Evolutionary conservation across 805 yeast genomes (phyloP).

Genomic region (Metschnikowia cerradonensis): DNA sequence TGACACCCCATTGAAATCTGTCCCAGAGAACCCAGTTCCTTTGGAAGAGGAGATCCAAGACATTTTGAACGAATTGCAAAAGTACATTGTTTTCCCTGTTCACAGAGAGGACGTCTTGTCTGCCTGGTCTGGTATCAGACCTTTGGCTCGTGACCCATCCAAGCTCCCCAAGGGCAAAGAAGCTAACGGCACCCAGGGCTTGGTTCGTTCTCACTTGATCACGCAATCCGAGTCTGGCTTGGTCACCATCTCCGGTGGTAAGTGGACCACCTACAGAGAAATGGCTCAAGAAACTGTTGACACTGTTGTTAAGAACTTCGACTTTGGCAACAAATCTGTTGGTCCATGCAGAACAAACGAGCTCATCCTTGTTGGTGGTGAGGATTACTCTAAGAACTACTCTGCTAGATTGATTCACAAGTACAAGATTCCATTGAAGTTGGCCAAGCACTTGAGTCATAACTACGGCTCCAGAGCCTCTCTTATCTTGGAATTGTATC

Average conservation of each 20-base stretch:
- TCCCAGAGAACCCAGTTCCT: conserved; percentile 77
- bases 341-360: conserved; percentile 51
- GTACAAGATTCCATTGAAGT: conserved; percentile 63
- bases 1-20: conserved; percentile 73
- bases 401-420: conserved; percentile 77
- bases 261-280: conserved; percentile 97
- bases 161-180: conserved; percentile 43
- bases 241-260: conserved; percentile 91
- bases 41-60: conserved; percentile 85
- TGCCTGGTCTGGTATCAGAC: conserved; percentile 97
- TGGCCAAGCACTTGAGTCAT: conserved; percentile 77
- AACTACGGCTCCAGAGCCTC: conserved; percentile 92
- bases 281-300: conserved; percentile 95
- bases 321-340: conserved; percentile 31
- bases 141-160: conserved; percentile 82
- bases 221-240: conserved; percentile 69
- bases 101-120: conserved; percentile 85
- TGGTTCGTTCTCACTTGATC: conserved; percentile 86
- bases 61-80: conserved; percentile 81
- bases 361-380: conserved; percentile 72
- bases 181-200: conserved; percentile 66
- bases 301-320: conserved; percentile 52
- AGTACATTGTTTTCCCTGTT: conserved; percentile 84
- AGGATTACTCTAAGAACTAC: conserved; percentile 68
- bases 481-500: conserved; percentile 57